Evolutionary conservation across 176 grass and related monocot species (phyloP), one percentile per base, ranked within the genome.

Genomic region (Urochloa ruziziensis): DNA sequence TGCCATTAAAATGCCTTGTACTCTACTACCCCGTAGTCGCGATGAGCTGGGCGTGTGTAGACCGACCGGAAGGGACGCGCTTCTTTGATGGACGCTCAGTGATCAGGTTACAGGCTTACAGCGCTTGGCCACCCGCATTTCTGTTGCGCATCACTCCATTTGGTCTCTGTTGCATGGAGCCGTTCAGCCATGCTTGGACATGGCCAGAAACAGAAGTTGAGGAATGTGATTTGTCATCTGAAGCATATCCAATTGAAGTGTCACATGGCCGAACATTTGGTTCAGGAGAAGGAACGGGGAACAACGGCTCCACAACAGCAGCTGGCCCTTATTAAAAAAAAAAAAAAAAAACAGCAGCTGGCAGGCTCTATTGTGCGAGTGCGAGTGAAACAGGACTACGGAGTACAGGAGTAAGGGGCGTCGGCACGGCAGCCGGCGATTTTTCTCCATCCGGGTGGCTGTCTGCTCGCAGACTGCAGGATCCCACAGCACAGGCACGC

Each of bases 111-210:
- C 67, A 76, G n/a, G n/a, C n/a, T n/a, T 68, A 11, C 10, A 39
- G 18, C 21, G 63, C 33, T 81, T 84, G 67, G 53, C 53, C 56
- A 77, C 75, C 87, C 18, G 80, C 82, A 37, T 74, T 89, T 89
- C 60, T 84, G 82, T 79, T 75, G 49, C 34, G 64, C 64, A 51
- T 78, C 61, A 40, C 17, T 62, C 64, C 33, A 10, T 58, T 59
- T n/a, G 65, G 37, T 47, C 19, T 47, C 25, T 49, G 66, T n/a
- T 43, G 64, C 27, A 61, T 61, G 25, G 58, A 61, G 39, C 39
- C 39, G 10, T 40, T 40, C 7, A 6, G 39, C 39, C 7, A 40
- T 3, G 36, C 36, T n/a, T n/a, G n/a, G n/a, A n/a, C n/a, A n/a
- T n/a, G n/a, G n/a, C n/a, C n/a, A n/a, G n/a, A n/a, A n/a, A n/a